phyloP scores from a whole-genome alignment of 371 early-diverging fungal species.

The Zopfochytrium polystomum region DNA sequence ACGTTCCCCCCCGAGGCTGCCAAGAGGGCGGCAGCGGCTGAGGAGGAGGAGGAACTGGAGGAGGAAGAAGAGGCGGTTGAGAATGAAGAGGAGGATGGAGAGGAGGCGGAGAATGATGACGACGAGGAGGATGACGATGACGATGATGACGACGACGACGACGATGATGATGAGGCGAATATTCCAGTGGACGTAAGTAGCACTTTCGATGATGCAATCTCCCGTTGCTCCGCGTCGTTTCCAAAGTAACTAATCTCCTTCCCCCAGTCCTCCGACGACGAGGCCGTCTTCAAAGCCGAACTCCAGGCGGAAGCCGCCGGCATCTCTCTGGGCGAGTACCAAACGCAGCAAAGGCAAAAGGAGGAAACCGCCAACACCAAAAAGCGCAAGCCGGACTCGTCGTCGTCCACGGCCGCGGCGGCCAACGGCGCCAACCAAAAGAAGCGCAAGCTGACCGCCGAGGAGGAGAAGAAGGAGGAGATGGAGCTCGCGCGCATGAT shows the following conservation, averaged over 20 bases:
- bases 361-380: constrained; percentile 40
- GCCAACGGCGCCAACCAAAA: constrained; percentile 21
- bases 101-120: constrained; percentile 26
- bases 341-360: constrained; percentile 43
- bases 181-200: constrained; percentile 7
- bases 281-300: constrained; percentile 58
- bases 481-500: constrained; percentile 86
- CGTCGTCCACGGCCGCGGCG: too few species aligned
- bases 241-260: neutral
- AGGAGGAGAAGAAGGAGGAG: constrained; percentile 76
- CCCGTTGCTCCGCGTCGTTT: neutral
- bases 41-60: constrained; percentile 52
- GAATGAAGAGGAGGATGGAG: constrained; percentile 42
- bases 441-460: constrained; percentile 57
- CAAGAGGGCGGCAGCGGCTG: constrained; percentile 21
- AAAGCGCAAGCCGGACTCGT: constrained; percentile 30
- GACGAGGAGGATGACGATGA: constrained; percentile 50
- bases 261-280: constrained; percentile 32
- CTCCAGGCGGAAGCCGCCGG: constrained; percentile 77
- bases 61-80: constrained; percentile 44
- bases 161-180: constrained; percentile 47
- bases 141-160: constrained; percentile 39
- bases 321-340: constrained; percentile 67
- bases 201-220: neutral
- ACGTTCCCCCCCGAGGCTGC: constrained; percentile 63